Evolutionary conservation across 2,329 filamentous ascomycete species (phyloP).

Genomic region (Pestalotiopsis sp.): DNA sequence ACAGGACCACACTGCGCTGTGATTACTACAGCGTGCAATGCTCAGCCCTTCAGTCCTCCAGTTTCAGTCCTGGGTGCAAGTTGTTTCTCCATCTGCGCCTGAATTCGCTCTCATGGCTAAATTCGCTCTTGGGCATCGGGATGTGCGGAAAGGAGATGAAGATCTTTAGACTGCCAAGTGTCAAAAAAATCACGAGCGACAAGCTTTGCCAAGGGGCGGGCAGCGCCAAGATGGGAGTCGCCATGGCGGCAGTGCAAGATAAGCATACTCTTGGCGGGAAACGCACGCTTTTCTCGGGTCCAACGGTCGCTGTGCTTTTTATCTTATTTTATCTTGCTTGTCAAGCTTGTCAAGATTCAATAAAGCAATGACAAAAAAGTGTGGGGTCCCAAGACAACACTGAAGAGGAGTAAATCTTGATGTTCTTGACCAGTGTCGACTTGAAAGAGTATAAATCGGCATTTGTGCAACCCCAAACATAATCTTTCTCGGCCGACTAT

Average conservation of each 20-base stretch:
- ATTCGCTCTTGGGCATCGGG: background rate
- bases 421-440: background rate
- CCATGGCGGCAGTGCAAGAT: constrained; percentile 8
- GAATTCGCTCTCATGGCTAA: background rate
- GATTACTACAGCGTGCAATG: background rate
- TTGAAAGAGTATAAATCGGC: too few relatives aligned
- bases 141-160: background rate
- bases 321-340: too few relatives aligned
- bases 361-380: too few relatives aligned
- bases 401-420: background rate
- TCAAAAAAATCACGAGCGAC: background rate
- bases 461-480: too few relatives aligned
- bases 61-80: background rate
- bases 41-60: too few relatives aligned
- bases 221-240: constrained; percentile 10
- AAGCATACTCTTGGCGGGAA: constrained; percentile 13
- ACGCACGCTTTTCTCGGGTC: background rate
- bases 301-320: background rate
- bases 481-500: too few relatives aligned
- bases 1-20: background rate
- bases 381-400: too few relatives aligned
- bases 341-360: too few relatives aligned
- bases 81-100: background rate
- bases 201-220: constrained; percentile 15
- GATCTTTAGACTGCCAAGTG: constrained; percentile 6